Evolutionary conservation across 306 rosid species (phyloP).

Genomic region (Cicer cuneatum): DNA sequence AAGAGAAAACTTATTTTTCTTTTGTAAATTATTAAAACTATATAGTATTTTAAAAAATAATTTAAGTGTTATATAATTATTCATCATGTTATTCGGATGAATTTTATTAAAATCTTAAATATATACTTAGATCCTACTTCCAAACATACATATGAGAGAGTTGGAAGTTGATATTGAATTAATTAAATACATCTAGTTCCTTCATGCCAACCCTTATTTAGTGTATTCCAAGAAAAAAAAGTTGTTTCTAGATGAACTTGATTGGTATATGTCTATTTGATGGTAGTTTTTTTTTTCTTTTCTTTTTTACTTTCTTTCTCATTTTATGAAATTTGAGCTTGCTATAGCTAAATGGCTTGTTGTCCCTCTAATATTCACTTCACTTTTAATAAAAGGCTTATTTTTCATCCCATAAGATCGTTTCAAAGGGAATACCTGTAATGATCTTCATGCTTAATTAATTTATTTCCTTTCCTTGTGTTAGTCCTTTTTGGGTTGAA

Average conservation of each 20-base stretch:
- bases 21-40: no score
- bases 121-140: no score
- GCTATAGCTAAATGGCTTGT: conserved; percentile 4
- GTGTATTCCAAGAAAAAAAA: no score
- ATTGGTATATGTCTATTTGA: background rate
- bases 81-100: no score
- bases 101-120: no score
- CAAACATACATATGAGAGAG: no score
- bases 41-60: no score
- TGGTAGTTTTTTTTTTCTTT: background rate
- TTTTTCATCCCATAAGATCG: conserved; percentile 16
- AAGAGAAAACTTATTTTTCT: no score
- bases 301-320: conserved; percentile 18
- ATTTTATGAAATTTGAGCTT: conserved; percentile 32
- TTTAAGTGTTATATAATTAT: no score
- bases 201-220: no score
- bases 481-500: background rate
- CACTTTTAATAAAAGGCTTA: conserved; percentile 28
- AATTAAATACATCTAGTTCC: no score
- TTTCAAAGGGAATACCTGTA: conserved; percentile 12
- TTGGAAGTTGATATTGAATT: no score
- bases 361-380: conserved; percentile 21
- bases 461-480: conserved; percentile 14
- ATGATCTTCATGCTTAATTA: conserved; percentile 12
- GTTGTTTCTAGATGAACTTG: background rate